Evolutionary conservation across 768 basidiomycete species (phyloP).

Genomic region (Mycena chlorophos): DNA sequence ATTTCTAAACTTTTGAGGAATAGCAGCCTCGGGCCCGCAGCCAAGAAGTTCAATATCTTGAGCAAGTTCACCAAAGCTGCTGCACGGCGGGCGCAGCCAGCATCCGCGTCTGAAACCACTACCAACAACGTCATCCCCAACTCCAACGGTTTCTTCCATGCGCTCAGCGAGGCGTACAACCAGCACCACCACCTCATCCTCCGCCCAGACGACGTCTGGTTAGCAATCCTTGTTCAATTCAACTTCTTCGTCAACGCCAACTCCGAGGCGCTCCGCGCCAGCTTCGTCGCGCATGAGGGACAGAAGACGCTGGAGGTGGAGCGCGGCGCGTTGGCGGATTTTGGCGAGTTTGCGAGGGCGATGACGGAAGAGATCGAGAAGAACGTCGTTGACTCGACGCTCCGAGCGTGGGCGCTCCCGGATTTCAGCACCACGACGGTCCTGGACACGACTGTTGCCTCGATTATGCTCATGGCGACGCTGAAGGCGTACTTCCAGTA

Average conservation of each 20-base stretch:
- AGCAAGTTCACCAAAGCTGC: neutral
- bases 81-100: neutral
- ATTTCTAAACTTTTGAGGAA: too few relatives aligned
- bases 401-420: slow-evolving; percentile 43
- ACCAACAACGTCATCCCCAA: neutral
- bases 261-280: slow-evolving; percentile 31
- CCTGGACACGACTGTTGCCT: slow-evolving; percentile 36
- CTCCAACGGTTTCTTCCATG: slow-evolving; percentile 36
- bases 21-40: neutral
- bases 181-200: slow-evolving; percentile 39
- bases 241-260: slow-evolving; percentile 41
- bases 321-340: slow-evolving; percentile 21
- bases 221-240: slow-evolving; percentile 40
- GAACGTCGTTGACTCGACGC: slow-evolving; percentile 29
- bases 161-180: slow-evolving; percentile 35
- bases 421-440: slow-evolving; percentile 46
- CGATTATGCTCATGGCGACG: slow-evolving; percentile 43
- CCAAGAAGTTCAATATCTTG: neutral
- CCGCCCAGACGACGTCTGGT: slow-evolving; percentile 53
- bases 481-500: slow-evolving; percentile 43
- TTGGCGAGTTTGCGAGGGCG: slow-evolving; percentile 25
- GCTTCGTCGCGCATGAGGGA: slow-evolving; percentile 29
- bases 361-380: slow-evolving; percentile 25
- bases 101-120: slow-evolving; percentile 11
- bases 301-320: slow-evolving; percentile 20